Percentiles rank a stretch among this genome's conserved stretches.
These are phyloP conservation scores for Polyporus arcularius DNA, from an alignment of 768 basidiomycete species.

Conservation along the genomic window DNA sequence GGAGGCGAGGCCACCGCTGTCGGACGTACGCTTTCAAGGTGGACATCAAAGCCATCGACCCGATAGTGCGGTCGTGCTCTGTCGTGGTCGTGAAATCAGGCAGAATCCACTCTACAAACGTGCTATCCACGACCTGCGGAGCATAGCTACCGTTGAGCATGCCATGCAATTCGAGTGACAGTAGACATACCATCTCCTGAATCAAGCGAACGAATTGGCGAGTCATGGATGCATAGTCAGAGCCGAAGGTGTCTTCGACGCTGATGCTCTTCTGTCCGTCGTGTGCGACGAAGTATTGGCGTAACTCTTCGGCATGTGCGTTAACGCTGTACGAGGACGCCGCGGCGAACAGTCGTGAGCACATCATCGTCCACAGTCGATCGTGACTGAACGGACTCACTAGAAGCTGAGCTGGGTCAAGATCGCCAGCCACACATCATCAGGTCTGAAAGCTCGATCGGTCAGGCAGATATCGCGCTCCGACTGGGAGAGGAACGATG, in stretches of 20 bases:
- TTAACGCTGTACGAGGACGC: conserved; percentile 18
- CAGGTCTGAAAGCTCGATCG: conserved; percentile 34
- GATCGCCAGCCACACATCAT: conserved; percentile 52
- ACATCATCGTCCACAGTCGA: background rate
- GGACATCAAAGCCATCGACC: conserved; percentile 31
- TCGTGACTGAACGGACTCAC: background rate
- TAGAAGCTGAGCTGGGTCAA: conserved; percentile 39
- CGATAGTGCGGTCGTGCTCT: conserved; percentile 26
- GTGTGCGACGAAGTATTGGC: conserved; percentile 37
- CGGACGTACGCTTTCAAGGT: conserved; percentile 23
- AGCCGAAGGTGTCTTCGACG: conserved; percentile 8
- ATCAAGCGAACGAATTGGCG: conserved; percentile 29
- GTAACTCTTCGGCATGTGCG: conserved; percentile 34
- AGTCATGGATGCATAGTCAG: conserved; percentile 24
- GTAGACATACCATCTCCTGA: conserved; percentile 15
- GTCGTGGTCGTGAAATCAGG: conserved; percentile 35
- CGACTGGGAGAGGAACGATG: too few species aligned
- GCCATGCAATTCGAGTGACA: background rate
- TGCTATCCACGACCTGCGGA: conserved; percentile 25
- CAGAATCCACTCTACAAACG: conserved; percentile 30
- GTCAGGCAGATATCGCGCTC: too few species aligned
- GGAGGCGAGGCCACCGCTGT: too few species aligned
- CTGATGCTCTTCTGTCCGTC: conserved; percentile 34
- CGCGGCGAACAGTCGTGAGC: background rate
- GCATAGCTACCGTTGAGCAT: background rate